Evolutionary conservation across 1,284 basidiomycete genomes (phyloP), one percentile per base, ranked within the genome.

Genomic region (Ustilago sp.): DNA sequence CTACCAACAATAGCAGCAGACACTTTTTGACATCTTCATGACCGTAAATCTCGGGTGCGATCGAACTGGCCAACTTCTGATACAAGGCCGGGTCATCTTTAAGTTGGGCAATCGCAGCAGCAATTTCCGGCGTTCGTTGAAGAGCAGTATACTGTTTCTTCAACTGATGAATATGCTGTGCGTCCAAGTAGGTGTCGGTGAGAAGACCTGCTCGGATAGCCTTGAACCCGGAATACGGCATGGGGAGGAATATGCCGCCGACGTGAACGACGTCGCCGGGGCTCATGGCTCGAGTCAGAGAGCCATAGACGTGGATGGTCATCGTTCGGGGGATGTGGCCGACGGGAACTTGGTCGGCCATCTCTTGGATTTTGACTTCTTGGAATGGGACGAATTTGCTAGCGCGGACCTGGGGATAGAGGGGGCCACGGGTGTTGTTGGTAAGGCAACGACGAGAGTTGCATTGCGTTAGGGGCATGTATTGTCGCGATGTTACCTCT

Each of bases 261-360:
- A 99, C 88, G 85, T 98, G 92, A 41, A 98, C 93, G 32, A 98
- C 92, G 84, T 99, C 97, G 35, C 97, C 97, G 0, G 97, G 97
- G 83, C 93, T 97, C 91, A 98, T 92, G 55, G 90, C 88, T 45
- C 97, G 92, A 4, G 95, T 96, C 51, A 98, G 89, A 64, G 90
- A 92, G 13, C 97, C 97, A 79, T 94, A 92, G 43, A 99, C 89
- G 86, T 99, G 95, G 35, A 98, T 87, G 0, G 95, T 95, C 97
- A 98, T 99, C 2, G 95, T 95, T 41, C 97, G 92, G 36, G 97
- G 97, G 69, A 99, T 99, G 86, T 99, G 97, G 4, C 97, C 97
- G 41, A 99, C 95, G 28, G 97, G 97, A 0, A 99, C 97, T 91
- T 99, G 97, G 85, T 99, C 97, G 31, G 97, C 93, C 96, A 99